Conservation (phyloP, 106 monocot genomes). For the Acanthochlamys bracteata region DNA sequence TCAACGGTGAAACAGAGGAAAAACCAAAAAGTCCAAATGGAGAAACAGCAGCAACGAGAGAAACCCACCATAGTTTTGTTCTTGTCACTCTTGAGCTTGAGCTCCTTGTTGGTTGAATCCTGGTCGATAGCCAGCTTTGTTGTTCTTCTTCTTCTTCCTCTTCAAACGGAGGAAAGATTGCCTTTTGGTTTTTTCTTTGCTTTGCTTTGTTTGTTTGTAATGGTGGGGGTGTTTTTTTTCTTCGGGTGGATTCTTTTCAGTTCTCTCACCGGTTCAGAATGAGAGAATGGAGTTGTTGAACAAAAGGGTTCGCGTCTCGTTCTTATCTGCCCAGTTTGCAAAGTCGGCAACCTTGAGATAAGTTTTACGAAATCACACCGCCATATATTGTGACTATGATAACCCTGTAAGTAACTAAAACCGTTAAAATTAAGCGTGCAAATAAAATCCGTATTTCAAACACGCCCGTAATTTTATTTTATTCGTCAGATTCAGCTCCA, state of each 20-base stretch:
- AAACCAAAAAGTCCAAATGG: background rate
- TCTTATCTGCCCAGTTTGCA: too few relatives aligned
- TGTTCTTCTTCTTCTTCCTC: background rate
- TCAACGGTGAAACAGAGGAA: background rate
- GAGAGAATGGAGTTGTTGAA: background rate
- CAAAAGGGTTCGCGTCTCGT: too few relatives aligned
- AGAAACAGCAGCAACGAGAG: background rate
- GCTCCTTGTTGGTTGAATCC: conserved; percentile 3
- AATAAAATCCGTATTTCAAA: too few relatives aligned
- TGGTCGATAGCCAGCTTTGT: conserved; percentile 13
- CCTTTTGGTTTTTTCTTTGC: background rate
- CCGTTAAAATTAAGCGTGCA: too few relatives aligned
- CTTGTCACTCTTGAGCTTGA: conserved; percentile 27
- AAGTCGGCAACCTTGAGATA: too few relatives aligned
- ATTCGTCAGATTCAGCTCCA: too few relatives aligned
- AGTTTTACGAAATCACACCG: too few relatives aligned
- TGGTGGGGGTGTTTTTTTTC: conserved; percentile 23
- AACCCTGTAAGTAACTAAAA: too few relatives aligned
- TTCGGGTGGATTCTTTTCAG: too few relatives aligned
- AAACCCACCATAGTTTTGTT: conserved; percentile 5
- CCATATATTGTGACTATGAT: too few relatives aligned
- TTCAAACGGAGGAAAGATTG: background rate
- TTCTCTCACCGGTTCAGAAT: background rate
- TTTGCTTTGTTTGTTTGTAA: background rate
- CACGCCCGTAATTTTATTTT: too few relatives aligned